These are phyloP conservation scores for Sclerotinia sclerotiorum DNA, from an alignment of 2,329 filamentous ascomycete genomes.

Conservation along the genomic window DNA sequence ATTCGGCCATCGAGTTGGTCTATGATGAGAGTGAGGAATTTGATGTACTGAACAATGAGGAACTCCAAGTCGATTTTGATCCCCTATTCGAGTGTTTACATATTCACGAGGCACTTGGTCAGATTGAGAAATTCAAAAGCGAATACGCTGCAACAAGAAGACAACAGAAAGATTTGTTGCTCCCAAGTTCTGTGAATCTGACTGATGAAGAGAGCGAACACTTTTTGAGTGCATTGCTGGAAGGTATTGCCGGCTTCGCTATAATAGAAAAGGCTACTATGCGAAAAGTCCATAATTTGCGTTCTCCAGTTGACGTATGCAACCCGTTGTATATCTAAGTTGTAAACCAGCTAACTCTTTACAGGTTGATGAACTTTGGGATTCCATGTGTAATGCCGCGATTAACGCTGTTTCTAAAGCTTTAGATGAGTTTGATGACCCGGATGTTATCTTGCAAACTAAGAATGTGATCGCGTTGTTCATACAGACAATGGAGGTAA, in stretches of 20 bases:
- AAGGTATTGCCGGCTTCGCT: constrained; percentile 93
- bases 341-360: constrained; percentile 26
- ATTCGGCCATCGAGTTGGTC: constrained; percentile 92
- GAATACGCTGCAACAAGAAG: constrained; percentile 92
- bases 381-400: constrained; percentile 90
- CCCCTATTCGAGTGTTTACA: constrained; percentile 93
- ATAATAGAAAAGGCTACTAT: constrained; percentile 96
- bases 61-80: constrained; percentile 90
- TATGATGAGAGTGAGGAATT: constrained; percentile 95
- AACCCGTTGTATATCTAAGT: neutral
- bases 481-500: constrained; percentile 95
- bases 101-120: constrained; percentile 91
- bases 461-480: constrained; percentile 92
- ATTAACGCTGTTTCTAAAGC: constrained; percentile 80
- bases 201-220: constrained; percentile 77
- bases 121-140: constrained; percentile 83
- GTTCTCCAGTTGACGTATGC: constrained; percentile 76
- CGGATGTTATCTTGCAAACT: constrained; percentile 88
- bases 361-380: constrained; percentile 96
- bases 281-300: constrained; percentile 78
- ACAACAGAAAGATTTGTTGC: constrained; percentile 85
- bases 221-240: constrained; percentile 83
- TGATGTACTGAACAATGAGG: constrained; percentile 92
- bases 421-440: constrained; percentile 76
- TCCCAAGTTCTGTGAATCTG: constrained; percentile 74